These are phyloP conservation scores for Cladobotryum protrusum DNA, from an alignment of 2,329 filamentous ascomycete species.

Conservation along the genomic window DNA sequence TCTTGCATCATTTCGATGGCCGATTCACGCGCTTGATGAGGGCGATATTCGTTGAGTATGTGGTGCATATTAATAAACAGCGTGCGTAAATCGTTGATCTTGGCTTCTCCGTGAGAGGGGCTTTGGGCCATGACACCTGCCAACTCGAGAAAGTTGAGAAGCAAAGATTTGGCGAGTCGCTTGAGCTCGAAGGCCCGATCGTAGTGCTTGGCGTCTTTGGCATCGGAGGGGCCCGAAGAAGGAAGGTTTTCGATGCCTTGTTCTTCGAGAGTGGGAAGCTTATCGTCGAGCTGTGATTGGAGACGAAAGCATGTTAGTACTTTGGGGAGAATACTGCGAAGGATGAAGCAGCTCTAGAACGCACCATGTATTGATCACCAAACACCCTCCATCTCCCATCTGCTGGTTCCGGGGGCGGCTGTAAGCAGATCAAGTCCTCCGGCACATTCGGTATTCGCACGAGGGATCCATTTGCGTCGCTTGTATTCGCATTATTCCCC, in stretches of 20 bases:
- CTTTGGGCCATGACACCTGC: constrained; percentile 43
- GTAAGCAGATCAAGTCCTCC: constrained; percentile 65
- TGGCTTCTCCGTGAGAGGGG: constrained; percentile 52
- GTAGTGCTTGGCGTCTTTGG: constrained; percentile 48
- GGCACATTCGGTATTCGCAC: constrained; percentile 49
- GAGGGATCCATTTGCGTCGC: constrained; percentile 19
- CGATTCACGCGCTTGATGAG: constrained; percentile 85
- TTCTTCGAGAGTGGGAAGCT: constrained; percentile 61
- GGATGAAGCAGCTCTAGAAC: neutral
- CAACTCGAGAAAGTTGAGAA: constrained; percentile 86
- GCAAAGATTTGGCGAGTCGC: constrained; percentile 72
- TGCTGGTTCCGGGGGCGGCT: constrained; percentile 71
- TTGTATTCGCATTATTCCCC: constrained; percentile 14
- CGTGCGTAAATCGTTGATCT: constrained; percentile 71
- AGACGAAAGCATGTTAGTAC: neutral
- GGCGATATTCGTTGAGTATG: constrained; percentile 87
- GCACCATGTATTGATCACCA: constrained; percentile 57
- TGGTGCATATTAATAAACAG: constrained; percentile 90
- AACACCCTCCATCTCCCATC: constrained; percentile 70
- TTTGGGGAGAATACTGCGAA: neutral
- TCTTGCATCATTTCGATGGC: constrained; percentile 84
- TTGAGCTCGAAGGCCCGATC: constrained; percentile 65
- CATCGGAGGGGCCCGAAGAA: constrained; percentile 32
- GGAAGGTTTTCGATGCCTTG: constrained; percentile 64
- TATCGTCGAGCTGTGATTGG: constrained; percentile 49